Base-by-base conservation (phyloP, 345 rosid genomes). In the Eucalyptus curtisii region DNA sequence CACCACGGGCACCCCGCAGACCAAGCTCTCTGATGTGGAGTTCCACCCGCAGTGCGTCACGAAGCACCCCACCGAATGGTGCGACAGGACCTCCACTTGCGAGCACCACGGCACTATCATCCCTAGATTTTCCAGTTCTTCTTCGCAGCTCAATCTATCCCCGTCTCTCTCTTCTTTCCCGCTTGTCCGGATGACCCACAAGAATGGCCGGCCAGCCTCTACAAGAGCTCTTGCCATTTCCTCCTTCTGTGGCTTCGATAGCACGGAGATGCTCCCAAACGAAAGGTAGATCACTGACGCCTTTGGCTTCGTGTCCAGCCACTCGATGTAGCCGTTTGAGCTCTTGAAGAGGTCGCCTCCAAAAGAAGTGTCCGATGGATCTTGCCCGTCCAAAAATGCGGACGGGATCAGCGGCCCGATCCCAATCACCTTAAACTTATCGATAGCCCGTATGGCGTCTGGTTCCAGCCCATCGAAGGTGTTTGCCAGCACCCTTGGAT, bases 331-430 rank as follows among this genome's bases (percentile, higher is more conserved):
- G 42, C 88, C 87, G 30, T 91, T 44, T 13, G 92, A 90, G 30
- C 86, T 40, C 17, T 85, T 47, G 81, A 91, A 90, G 87, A 92
- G 88, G 89, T 93, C 95, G 11, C 82, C 91, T 13, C 90, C 92
- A 7, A 91, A 92, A 2, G 90, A 88, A 25, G 31, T 79, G 76
- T 92, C 94, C 2, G 89, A 37, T 0, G 89, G 53, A 31, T 40
- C 87, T 27, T 88, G 86, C 20, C 81, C 88, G 2, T 88, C 91
- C 11, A 92, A 59, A 71, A 86, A 88, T 10, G 90, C 88, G 3
- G 90, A 93, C 14, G 95, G 94, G 68, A 95, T 45, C 85, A 96
- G 81, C 2, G 97, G 98, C 24, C 97, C 96, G 12, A 95, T 47
- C 1, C 91, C 95, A 8, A 91, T 8, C 90, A 94, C 37, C 20